These are phyloP conservation scores for Tetracladium maxilliforme DNA, from an alignment of 2,329 filamentous ascomycete genomes.

Conservation along the genomic window DNA sequence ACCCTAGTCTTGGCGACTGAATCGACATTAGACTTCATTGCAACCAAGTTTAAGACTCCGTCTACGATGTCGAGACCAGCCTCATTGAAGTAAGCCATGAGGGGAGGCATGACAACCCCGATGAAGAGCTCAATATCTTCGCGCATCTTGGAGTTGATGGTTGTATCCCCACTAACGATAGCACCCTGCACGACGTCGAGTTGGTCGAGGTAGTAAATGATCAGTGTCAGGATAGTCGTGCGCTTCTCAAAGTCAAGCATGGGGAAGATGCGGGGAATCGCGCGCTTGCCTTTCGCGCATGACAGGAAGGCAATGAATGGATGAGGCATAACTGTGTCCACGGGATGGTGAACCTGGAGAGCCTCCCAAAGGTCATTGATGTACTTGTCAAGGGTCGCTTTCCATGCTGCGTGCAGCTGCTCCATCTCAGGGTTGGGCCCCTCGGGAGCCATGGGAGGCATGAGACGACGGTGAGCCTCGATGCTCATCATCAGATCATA, in stretches of 20 bases:
- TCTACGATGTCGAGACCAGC: conserved; percentile 83
- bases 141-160: conserved; percentile 61
- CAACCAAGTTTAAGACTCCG: conserved; percentile 73
- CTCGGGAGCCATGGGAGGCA: conserved; percentile 44
- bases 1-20: conserved; percentile 76
- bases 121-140: conserved; percentile 91
- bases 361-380: conserved; percentile 73
- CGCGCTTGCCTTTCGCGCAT: conserved; percentile 91
- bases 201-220: conserved; percentile 82
- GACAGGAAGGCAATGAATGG: conserved; percentile 95
- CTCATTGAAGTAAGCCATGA: conserved; percentile 84
- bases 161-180: conserved; percentile 57
- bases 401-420: conserved; percentile 67
- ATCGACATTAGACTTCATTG: conserved; percentile 69
- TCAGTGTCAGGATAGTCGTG: conserved; percentile 90
- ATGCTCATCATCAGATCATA: conserved; percentile 84
- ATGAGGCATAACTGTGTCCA: conserved; percentile 55
- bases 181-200: conserved; percentile 80
- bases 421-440: conserved; percentile 53
- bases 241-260: conserved; percentile 87
- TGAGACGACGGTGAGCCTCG: conserved; percentile 79
- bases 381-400: conserved; percentile 52
- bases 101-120: conserved; percentile 72
- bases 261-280: conserved; percentile 85
- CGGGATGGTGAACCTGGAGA: conserved; percentile 86